Base-by-base conservation (phyloP, 2,329 filamentous ascomycete genomes). In the Cryoendolithus antarcticus region DNA sequence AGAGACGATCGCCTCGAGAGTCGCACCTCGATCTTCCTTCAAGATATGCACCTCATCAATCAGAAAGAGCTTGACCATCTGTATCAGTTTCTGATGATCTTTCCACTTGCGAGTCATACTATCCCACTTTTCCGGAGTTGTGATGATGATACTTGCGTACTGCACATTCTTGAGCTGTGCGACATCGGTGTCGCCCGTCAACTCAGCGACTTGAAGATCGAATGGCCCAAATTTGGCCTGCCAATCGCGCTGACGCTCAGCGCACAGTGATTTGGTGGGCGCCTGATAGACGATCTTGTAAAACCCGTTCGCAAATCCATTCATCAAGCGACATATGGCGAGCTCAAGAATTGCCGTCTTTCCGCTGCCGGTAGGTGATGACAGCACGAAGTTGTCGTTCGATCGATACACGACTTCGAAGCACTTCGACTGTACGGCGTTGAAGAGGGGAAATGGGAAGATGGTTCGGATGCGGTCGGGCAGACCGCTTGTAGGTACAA, bases 81-180 rank as follows among this genome's bases (percentile, higher is more conserved):
- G 73, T 60, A 93, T 75, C 11, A 93, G 63, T 46, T 71, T 81
- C 37, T 72, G 71, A 51, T 93, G 81, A 49, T 93, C 85, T 49
- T 79, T 77, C 86, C 86, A 93, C 54, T 85, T 88, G 11, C 85
- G 71, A 0, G 86, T 93, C 57, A 91, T 79, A 43, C 83, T 89
- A 55, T 93, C 85, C 85, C 85, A 93, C 54, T 93, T 93, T 59
- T 93, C 85, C 0, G 86, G 85, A 0, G 85, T 93, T 0, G 86
- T 91, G 45, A 93, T 72, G 48, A 93, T 89, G 46, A 93, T 83
- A 34, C 78, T 79, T 3, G 84, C 84, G 48, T 69, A 75, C 44
- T 85, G 78, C 4, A 89, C 80, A 39, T 71, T 74, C 13, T 69
- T 68, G 43, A 86, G 67, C 48, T 88, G 77, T 4, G 64, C 61